Evolutionary conservation across 305 asterid species (phyloP).

Genomic region (Fraxinus greggii): DNA sequence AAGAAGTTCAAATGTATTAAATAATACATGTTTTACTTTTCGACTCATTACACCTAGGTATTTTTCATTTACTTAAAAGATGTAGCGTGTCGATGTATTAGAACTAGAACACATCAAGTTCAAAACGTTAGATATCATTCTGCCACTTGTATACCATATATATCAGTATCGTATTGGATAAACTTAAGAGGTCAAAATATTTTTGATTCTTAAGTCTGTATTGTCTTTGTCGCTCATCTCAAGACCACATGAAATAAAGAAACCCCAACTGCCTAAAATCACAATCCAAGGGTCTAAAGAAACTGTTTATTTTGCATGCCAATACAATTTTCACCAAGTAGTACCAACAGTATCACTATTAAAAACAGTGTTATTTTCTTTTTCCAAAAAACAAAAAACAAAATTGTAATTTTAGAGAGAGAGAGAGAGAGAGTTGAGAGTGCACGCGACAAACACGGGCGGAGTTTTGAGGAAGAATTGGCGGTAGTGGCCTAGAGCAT

Average conservation of each 20-base stretch:
- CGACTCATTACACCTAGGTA: background rate
- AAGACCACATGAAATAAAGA: background rate
- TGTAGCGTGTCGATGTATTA: background rate
- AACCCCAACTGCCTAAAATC: background rate
- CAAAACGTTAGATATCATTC: background rate
- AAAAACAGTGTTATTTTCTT: background rate
- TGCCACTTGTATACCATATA: background rate
- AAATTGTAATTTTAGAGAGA: background rate
- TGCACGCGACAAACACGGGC: conserved; percentile 65
- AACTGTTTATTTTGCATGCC: background rate
- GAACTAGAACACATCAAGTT: background rate
- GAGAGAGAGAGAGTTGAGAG: conserved; percentile 10
- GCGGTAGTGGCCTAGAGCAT: conserved; percentile 28
- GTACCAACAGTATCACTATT: background rate
- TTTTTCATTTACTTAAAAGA: background rate
- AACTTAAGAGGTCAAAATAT: background rate
- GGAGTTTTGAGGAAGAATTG: conserved; percentile 23
- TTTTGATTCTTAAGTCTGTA: background rate
- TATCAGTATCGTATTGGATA: background rate
- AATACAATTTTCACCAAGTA: background rate
- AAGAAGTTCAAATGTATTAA: background rate
- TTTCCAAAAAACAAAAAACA: background rate
- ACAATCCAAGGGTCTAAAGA: background rate
- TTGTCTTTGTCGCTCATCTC: background rate
- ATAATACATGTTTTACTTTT: background rate